These are phyloP conservation scores for Dendrobium officinale DNA, from an alignment of 106 monocot genomes.

Conservation along the genomic window DNA sequence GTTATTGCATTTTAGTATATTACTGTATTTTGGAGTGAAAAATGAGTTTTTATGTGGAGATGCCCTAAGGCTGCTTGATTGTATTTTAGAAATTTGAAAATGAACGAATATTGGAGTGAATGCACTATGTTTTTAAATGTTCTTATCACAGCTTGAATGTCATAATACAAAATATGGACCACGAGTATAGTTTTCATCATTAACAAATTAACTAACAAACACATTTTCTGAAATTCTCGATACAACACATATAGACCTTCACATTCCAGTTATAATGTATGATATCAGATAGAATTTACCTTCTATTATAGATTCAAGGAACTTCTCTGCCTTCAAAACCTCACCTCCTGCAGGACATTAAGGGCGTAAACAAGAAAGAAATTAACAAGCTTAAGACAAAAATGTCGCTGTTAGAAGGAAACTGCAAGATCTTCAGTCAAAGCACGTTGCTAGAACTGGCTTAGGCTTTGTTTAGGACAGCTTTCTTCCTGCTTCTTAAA, in stretches of 20 bases:
- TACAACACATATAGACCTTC: background rate
- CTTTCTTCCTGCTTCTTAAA: too few species aligned
- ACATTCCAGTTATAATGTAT: background rate
- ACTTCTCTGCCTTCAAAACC: conserved; percentile 36
- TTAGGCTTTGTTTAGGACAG: too few species aligned
- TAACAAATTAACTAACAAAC: background rate
- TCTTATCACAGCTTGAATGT: too few species aligned
- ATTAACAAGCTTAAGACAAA: background rate
- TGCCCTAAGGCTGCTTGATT: background rate
- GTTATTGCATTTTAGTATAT: too few species aligned
- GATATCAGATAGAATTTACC: conserved; percentile 16
- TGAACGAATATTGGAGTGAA: background rate
- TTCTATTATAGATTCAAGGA: conserved; percentile 51
- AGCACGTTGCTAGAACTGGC: background rate
- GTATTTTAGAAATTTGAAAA: background rate
- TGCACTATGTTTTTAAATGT: background rate
- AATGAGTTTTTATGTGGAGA: too few species aligned
- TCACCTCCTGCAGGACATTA: conserved; percentile 32
- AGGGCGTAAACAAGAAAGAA: background rate
- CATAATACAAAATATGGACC: too few species aligned
- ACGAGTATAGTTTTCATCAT: too few species aligned
- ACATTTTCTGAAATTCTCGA: background rate
- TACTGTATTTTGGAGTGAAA: too few species aligned
- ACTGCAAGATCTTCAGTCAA: background rate
- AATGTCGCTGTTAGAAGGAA: background rate